Evolutionary conservation across 1,139 yeast genomes (phyloP), one percentile per base, ranked within the genome.

Genomic region (Yamadazyma taylorii): DNA sequence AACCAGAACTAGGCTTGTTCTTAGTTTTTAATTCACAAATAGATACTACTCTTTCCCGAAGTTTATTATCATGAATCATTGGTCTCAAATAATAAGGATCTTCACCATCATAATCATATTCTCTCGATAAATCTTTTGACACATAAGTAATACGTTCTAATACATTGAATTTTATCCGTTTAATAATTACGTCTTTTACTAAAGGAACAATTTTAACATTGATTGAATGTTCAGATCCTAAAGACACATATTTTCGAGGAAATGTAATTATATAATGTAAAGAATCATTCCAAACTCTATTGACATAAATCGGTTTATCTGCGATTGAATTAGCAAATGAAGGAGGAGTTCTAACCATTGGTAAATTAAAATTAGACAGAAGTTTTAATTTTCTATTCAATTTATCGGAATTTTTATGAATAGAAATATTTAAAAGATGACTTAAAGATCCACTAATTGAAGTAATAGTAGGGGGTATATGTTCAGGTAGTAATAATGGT

Each of bases 251-350:
- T 50, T 87, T 86, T 44, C 76, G 75, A 0, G 94, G 95, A 39
- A 88, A 73, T 0, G 88, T 77, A 23, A 89, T 75, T 47, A 85
- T 86, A 58, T 89, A 89, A 42, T 81, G 85, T 30, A 89, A 65
- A 0, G 92, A 61, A 45, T 85, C 82, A 49, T 83, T 85, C 96
- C 96, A 89, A 3, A 81, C 73, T 40, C 92, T 74, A 51, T 85
- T 85, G 22, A 89, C 87, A 55, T 81, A 85, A 21, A 89, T 78
- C 0, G 96, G 95, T 52, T 85, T 86, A 55, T 85, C 85, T 3
- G 85, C 78, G 7, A 86, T 77, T 0, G 88, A 78, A 26, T 80
- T 69, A 1, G 89, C 87, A 47, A 75, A 74, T n/a, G 81, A 75
- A 1, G 96, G 96, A 1, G 96, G 96, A 0, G 86, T 77, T 43